Evolutionary conservation across 108 stramenopile species (phyloP).

Genomic region (Fragilaria crotonensis): DNA sequence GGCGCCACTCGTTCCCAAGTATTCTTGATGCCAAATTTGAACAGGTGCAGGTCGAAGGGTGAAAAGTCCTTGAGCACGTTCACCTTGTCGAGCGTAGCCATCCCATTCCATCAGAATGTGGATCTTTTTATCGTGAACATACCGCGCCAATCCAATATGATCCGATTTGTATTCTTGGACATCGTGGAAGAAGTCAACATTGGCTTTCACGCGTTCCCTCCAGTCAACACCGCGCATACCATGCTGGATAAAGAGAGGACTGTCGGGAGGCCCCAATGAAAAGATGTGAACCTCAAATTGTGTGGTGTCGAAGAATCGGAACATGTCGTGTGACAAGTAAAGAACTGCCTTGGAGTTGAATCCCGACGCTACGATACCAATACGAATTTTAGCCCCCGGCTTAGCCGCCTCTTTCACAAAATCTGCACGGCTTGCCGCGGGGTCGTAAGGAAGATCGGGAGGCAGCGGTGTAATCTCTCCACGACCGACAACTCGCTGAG

Average conservation of each 20-base stretch:
- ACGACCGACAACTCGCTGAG: conserved; percentile 31
- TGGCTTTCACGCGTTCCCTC: conserved; percentile 60
- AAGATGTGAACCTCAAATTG: conserved; percentile 78
- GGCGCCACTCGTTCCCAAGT: conserved; percentile 73
- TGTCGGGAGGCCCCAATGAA: conserved; percentile 60
- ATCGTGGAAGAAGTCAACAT: conserved; percentile 77
- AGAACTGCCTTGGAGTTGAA: conserved; percentile 85
- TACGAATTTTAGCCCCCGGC: conserved; percentile 28
- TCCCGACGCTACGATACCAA: conserved; percentile 71
- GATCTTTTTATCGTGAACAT: conserved; percentile 60
- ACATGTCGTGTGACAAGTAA: conserved; percentile 80
- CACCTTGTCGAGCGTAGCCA: conserved; percentile 78
- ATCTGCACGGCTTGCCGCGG: conserved; percentile 25
- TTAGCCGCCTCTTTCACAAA: conserved; percentile 28
- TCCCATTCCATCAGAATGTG: conserved; percentile 84
- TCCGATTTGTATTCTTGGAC: conserved; percentile 35
- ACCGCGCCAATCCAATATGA: conserved; percentile 67
- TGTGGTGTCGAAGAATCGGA: conserved; percentile 71
- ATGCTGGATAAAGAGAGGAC: conserved; percentile 51
- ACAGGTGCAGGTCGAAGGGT: conserved; percentile 70
- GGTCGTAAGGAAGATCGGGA: conserved; percentile 54
- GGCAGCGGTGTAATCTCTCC: conserved; percentile 39
- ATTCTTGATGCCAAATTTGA: conserved; percentile 83
- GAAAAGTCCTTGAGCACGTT: conserved; percentile 73
- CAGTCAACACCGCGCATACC: conserved; percentile 84